These are phyloP conservation scores for Parachaetomium inaequale DNA, from an alignment of 495 filamentous ascomycete species.

Conservation along the genomic window DNA sequence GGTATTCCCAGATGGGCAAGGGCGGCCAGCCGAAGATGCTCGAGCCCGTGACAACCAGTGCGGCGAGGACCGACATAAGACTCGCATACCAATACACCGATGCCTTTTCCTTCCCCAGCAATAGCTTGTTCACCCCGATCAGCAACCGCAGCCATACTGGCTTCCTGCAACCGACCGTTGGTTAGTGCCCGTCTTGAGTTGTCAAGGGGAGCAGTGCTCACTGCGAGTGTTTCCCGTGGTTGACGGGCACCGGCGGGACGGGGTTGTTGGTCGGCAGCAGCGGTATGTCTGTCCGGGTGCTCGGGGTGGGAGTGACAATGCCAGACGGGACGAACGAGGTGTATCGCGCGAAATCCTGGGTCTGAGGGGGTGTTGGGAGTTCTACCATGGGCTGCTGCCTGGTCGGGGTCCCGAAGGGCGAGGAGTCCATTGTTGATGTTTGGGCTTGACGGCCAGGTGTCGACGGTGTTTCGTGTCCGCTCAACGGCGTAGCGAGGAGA, in stretches of 20 bases:
- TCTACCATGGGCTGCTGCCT: neutral
- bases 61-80: slow-evolving; percentile 13
- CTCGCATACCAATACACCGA: slow-evolving; percentile 17
- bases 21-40: slow-evolving; percentile 18
- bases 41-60: slow-evolving; percentile 11
- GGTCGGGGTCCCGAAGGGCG: neutral
- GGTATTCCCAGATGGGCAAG: slow-evolving; percentile 13
- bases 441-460: neutral
- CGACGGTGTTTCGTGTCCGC: neutral
- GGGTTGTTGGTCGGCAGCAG: slow-evolving; percentile 8
- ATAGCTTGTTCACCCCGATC: neutral
- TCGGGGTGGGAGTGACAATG: neutral
- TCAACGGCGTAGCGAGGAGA: neutral
- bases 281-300: neutral
- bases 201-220: neutral
- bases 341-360: neutral
- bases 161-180: neutral
- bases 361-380: neutral
- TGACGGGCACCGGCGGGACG: neutral
- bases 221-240: neutral
- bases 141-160: neutral
- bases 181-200: neutral
- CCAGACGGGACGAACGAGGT: neutral
- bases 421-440: neutral
- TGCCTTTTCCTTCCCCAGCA: slow-evolving; percentile 12